phyloP scores from a whole-genome alignment of 2,329 filamentous ascomycete species.

The Diatrype stigma region DNA sequence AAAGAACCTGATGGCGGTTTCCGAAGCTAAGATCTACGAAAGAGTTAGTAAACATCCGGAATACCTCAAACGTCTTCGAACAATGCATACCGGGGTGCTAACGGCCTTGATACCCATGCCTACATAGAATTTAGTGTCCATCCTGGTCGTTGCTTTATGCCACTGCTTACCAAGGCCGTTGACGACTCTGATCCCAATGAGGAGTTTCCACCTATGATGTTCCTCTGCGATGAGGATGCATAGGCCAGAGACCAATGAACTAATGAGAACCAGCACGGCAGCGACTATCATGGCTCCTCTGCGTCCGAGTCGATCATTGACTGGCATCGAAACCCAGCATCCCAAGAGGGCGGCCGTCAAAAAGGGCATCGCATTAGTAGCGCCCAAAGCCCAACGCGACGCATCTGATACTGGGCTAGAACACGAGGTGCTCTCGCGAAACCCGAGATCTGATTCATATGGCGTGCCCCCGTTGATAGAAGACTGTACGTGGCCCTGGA shows the following conservation, averaged over 20 bases:
- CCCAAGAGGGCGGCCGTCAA: constrained; percentile 30
- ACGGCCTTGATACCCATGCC: constrained; percentile 43
- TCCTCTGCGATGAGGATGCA: background rate
- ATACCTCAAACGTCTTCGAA: background rate
- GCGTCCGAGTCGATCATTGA: constrained; percentile 34
- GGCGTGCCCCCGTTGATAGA: constrained; percentile 33
- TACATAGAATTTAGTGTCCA: background rate
- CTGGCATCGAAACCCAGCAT: constrained; percentile 29
- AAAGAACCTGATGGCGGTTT: constrained; percentile 39
- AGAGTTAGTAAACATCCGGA: background rate
- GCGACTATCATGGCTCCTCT: constrained; percentile 30
- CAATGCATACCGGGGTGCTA: constrained; percentile 27
- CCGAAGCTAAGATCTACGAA: constrained; percentile 34
- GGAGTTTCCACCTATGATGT: constrained; percentile 19
- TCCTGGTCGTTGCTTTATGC: background rate
- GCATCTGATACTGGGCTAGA: constrained; percentile 6
- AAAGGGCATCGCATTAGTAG: constrained; percentile 31
- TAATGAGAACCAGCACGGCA: constrained; percentile 30
- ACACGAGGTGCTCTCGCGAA: background rate
- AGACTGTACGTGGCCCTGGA: constrained; percentile 36
- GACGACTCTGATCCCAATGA: constrained; percentile 29
- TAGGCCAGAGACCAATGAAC: constrained; percentile 28
- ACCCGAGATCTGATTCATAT: constrained; percentile 6
- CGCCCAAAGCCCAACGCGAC: constrained; percentile 22
- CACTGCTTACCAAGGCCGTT: constrained; percentile 31